Conservation (phyloP, 176 grass and related monocot species). For the Lolium perenne region DNA sequence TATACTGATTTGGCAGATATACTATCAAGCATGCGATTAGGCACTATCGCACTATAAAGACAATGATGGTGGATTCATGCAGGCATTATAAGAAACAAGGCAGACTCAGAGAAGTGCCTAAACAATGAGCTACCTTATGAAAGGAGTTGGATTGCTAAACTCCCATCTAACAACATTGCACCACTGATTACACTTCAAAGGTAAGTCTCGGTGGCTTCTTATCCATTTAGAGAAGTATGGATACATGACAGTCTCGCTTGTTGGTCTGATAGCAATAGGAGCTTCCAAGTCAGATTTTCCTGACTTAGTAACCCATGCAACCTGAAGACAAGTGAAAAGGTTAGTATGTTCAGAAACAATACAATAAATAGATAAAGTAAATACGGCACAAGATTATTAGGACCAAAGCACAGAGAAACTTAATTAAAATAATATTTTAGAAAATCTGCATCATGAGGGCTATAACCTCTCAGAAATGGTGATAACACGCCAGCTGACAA, state of each 20-base stretch:
- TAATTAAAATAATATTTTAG: neutral
- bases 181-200: conserved; percentile 87
- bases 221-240: conserved; percentile 98
- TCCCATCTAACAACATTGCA: conserved; percentile 93
- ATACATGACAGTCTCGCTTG: conserved; percentile 92
- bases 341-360: neutral
- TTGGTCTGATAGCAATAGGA: conserved; percentile 84
- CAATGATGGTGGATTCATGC: neutral
- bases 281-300: conserved; percentile 83
- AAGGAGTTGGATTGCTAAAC: conserved; percentile 83
- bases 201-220: conserved; percentile 81
- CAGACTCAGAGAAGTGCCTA: neutral
- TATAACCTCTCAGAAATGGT: neutral
- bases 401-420: neutral
- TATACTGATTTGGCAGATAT: conserved; percentile 7
- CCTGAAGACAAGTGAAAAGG: conserved; percentile 43
- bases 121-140: conserved; percentile 64
- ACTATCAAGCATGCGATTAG: neutral
- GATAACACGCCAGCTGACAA: neutral
- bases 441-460: conserved; percentile 5
- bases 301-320: conserved; percentile 82
- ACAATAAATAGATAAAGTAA: neutral
- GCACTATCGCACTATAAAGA: conserved; percentile 11
- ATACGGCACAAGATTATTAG: neutral
- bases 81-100: conserved; percentile 4